These are phyloP conservation scores for Pseudozyma flocculosa DNA, from an alignment of 1,284 basidiomycete genomes.

Conservation along the genomic window DNA sequence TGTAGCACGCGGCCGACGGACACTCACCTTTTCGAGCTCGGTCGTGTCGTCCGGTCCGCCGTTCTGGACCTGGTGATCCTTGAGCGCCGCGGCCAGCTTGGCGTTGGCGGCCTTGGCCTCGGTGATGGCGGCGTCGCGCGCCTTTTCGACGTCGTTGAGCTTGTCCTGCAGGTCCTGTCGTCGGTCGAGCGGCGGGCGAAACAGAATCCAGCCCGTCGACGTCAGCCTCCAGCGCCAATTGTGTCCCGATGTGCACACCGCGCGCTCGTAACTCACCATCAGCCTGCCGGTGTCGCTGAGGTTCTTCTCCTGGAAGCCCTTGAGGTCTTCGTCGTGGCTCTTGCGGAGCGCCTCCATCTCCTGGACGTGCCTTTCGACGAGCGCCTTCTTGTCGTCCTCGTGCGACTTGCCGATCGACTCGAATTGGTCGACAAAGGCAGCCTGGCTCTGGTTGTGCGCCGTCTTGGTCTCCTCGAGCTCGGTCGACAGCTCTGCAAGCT, in stretches of 20 bases:
- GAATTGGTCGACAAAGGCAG: constrained; percentile 35
- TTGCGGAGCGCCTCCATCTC: constrained; percentile 17
- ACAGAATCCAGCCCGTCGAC: no score
- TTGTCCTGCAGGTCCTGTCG: constrained; percentile 30
- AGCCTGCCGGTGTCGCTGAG: constrained; percentile 25
- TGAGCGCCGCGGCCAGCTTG: constrained; percentile 8
- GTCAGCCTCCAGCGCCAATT: no score
- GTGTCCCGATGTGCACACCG: no score
- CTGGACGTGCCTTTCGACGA: constrained; percentile 32
- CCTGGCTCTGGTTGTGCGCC: constrained; percentile 32
- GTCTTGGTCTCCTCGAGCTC: constrained; percentile 25
- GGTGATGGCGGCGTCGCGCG: constrained; percentile 20
- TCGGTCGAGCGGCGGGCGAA: no score
- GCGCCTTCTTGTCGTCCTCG: constrained; percentile 18
- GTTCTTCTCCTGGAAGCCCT: constrained; percentile 21
- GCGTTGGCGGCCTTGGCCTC: constrained; percentile 25
- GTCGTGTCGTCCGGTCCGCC: constrained; percentile 9
- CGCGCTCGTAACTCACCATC: constrained; percentile 21
- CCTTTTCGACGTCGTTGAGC: constrained; percentile 34
- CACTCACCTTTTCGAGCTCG: constrained; percentile 29
- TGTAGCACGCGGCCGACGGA: no score
- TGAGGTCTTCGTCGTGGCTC: constrained; percentile 21
- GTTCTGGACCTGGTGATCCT: no score
- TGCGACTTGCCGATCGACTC: constrained; percentile 22
- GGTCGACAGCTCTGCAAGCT: constrained; percentile 22